These are phyloP conservation scores for Verticillium alfalfae DNA, from an alignment of 2,329 filamentous ascomycete species.

Conservation along the genomic window DNA sequence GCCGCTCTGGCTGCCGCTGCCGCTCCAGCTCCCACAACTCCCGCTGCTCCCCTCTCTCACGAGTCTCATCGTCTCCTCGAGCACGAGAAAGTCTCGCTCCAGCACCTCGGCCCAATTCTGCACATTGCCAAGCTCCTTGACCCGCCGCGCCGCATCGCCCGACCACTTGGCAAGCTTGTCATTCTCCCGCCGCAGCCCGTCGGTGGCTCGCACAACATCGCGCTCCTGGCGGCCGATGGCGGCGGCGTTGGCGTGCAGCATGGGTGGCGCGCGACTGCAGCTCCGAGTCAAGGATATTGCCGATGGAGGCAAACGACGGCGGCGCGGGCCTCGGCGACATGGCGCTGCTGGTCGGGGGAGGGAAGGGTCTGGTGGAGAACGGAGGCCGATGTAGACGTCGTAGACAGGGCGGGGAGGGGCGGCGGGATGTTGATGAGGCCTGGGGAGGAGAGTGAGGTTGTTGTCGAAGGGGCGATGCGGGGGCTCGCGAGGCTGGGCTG, in stretches of 20 bases:
- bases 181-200: slow-evolving; percentile 55
- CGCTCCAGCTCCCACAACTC: slow-evolving; percentile 25
- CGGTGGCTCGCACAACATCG: slow-evolving; percentile 56
- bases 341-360: slow-evolving; percentile 33
- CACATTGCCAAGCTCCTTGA: slow-evolving; percentile 77
- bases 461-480: slow-evolving; percentile 5
- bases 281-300: slow-evolving; percentile 64
- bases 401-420: background rate
- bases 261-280: slow-evolving; percentile 60
- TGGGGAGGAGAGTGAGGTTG: slow-evolving; percentile 9
- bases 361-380: background rate
- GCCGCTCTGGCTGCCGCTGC: slow-evolving; percentile 28
- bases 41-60: slow-evolving; percentile 28
- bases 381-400: background rate
- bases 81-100: slow-evolving; percentile 58
- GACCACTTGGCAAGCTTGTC: slow-evolving; percentile 61
- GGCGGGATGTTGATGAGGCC: background rate
- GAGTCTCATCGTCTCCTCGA: slow-evolving; percentile 60
- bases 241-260: slow-evolving; percentile 63
- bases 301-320: slow-evolving; percentile 57
- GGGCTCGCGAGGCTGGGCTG: slow-evolving; percentile 9
- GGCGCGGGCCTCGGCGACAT: slow-evolving; percentile 50
- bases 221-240: slow-evolving; percentile 63
- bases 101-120: slow-evolving; percentile 86
- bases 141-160: slow-evolving; percentile 52